Base-by-base conservation (phyloP, 345 rosid species). In the Jatropha curcas region DNA sequence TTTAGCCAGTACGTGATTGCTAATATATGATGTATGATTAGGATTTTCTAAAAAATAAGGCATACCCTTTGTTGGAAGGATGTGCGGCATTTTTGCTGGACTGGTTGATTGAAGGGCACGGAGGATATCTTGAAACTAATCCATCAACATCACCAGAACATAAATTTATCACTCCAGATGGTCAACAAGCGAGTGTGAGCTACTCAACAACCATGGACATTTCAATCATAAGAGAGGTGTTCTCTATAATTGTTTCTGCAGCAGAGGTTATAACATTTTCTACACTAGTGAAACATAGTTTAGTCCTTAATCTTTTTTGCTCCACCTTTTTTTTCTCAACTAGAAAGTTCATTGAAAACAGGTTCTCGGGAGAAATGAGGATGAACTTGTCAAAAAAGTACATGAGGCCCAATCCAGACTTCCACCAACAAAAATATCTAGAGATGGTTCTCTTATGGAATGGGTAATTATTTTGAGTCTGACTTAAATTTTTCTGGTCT, bases 71-170 rank as follows among this genome's bases (percentile, higher is more conserved):
- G 78, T 69, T 95, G 82, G 94, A 89, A 87, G 99, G 96, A 71
- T 95, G 99, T 67, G 58, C 88, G 1, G 31, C 68, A 34, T 92
- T 91, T 86, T 84, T 95, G 67, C 76, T 95, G 82, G 96, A 92
- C 78, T 95, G 99, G 99, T 82, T 92, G 81, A 84, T 95, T 48
- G 86, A 95, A 85, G 97, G 93, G 37, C 82, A 55, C 45, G 90
- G 85, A 5, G 92, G 90, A 62, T 90, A 82, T 85, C 89, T 95
- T 10, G 92, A 86, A 80, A 87, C 98, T 53, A 95, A 91, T 76
- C 99, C 99, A 48, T 95, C 99, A 65, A 95, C 99, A 25, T 95
- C 98, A 68, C 99, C 98, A 31, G 99, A 95, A 67, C 98, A 92
- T 81, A 71, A 78, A 80, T 95, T 95, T 69, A 83, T 82, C 39